Evolutionary conservation across 768 basidiomycete genomes (phyloP).

Genomic region (Pholiota conissans): DNA sequence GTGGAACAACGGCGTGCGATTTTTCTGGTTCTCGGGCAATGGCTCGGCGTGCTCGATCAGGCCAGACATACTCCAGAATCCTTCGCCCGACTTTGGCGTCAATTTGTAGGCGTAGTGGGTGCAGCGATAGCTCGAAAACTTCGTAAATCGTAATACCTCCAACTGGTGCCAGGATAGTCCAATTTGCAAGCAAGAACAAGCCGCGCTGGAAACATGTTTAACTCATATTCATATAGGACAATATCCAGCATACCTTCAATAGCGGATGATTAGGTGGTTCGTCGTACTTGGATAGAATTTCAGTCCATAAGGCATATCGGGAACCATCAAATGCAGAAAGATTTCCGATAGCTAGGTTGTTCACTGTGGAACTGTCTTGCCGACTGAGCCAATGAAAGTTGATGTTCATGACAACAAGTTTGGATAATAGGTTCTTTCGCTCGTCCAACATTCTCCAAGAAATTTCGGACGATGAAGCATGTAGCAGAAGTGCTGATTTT

Average conservation of each 20-base stretch:
- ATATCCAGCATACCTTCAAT: constrained; percentile 53
- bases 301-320: constrained; percentile 79
- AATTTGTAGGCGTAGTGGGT: constrained; percentile 85
- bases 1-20: constrained; percentile 9
- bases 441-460: constrained; percentile 91
- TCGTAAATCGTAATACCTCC: constrained; percentile 92
- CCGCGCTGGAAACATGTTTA: constrained; percentile 46
- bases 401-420: constrained; percentile 79
- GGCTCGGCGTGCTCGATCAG: constrained; percentile 45
- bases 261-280: constrained; percentile 71
- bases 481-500: constrained; percentile 78
- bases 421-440: constrained; percentile 70
- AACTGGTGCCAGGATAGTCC: constrained; percentile 86
- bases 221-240: background rate
- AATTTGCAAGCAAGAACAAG: constrained; percentile 74
- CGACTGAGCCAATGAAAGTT: constrained; percentile 83
- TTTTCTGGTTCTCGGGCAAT: constrained; percentile 22
- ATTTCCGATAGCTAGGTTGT: constrained; percentile 72
- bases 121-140: constrained; percentile 75
- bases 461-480: constrained; percentile 82
- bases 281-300: constrained; percentile 81
- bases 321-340: constrained; percentile 86
- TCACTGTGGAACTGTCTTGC: constrained; percentile 85
- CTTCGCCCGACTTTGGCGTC: constrained; percentile 79
- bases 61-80: constrained; percentile 91